These are phyloP conservation scores for Peterozyma toletana DNA, from an alignment of 805 yeast genomes.

Conservation along the genomic window DNA sequence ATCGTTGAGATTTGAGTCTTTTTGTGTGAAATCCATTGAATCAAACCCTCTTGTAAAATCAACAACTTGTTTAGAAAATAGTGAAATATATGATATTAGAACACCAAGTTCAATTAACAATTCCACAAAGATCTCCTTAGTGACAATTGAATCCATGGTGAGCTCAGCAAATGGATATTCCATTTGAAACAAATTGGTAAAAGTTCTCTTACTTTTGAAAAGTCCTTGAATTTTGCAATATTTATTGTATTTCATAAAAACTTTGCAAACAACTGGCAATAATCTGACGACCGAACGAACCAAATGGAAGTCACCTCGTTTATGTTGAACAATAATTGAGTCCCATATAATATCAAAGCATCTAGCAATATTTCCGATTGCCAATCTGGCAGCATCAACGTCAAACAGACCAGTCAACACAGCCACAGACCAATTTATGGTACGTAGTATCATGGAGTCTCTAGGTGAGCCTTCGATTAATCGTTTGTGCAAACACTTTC, in stretches of 20 bases:
- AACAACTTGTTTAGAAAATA: slow-evolving; percentile 34
- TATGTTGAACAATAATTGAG: slow-evolving; percentile 9
- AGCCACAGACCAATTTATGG: slow-evolving; percentile 52
- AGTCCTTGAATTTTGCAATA: slow-evolving; percentile 37
- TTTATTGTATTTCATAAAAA: slow-evolving; percentile 46
- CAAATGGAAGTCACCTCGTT: slow-evolving; percentile 13
- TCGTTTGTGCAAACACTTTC: slow-evolving; percentile 40
- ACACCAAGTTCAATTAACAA: slow-evolving; percentile 62
- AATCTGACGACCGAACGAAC: slow-evolving; percentile 43
- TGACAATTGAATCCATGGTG: slow-evolving; percentile 69
- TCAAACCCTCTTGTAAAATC: slow-evolving; percentile 35
- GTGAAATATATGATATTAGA: slow-evolving; percentile 48
- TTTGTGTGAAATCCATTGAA: slow-evolving; percentile 31
- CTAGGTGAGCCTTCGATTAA: slow-evolving; percentile 23
- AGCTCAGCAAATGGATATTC: slow-evolving; percentile 54
- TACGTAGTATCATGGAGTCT: slow-evolving; percentile 32
- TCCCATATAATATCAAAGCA: slow-evolving; percentile 33
- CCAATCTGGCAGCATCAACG: slow-evolving; percentile 55
- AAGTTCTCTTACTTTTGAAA: slow-evolving; percentile 54
- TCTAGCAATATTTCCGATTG: slow-evolving; percentile 40
- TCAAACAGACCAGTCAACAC: slow-evolving; percentile 45
- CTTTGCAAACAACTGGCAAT: slow-evolving; percentile 44
- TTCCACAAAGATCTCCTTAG: slow-evolving; percentile 65
- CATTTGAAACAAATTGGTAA: slow-evolving; percentile 64
- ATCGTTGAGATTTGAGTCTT: slow-evolving; percentile 25